Base-by-base conservation (phyloP, 768 basidiomycete species). In the Trametes sanguinea region DNA sequence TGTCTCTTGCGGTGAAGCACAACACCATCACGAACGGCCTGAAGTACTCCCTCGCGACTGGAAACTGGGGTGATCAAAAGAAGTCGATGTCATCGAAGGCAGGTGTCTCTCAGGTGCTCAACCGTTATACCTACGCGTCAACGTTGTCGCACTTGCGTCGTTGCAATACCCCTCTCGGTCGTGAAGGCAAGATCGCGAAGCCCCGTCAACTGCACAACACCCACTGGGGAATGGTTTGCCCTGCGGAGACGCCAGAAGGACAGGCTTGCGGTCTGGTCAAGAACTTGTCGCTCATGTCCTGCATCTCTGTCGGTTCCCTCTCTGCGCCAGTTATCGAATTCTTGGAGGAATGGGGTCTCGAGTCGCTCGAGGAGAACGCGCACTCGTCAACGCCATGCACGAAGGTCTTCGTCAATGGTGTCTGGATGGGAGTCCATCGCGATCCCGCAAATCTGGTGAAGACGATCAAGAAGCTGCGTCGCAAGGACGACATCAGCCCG, bases 161-260 rank as follows among this genome's bases (percentile, higher is more conserved):
- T 32, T 95, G 94, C 72, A 99, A 99, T 74, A 98, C 97, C 0
- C 97, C 97, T 2, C 85, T 99, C 51, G 97, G 97, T 57, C 90
- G 97, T 61, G 97, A 98, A 74, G 95, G 95, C 59, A 99, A 99
- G 78, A 98, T 98, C 62, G 97, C 97, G 48, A 98, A 98, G 74
- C 97, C 97, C 59, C 97, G 97, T 69, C 97, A 99, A 69, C 80
- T 99, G 57, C 97, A 99, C 75, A 99, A 99, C 71, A 98, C 97
- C 0, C 97, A 99, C 70, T 99, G 97, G 97, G 97, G 97, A 40
- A 98, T 99, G 97, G 97, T 99, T 17, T 99, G 97, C 72, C 97
- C 97, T 45, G 97, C 97, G 42, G 97, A 99, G 75, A 99, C 97
- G 3, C 97, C 97, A 1, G 97, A 99, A 86, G 97, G 97, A 48